Evolutionary conservation across 2,329 filamentous ascomycete species (phyloP).

Genomic region (Xylaria arbuscula): DNA sequence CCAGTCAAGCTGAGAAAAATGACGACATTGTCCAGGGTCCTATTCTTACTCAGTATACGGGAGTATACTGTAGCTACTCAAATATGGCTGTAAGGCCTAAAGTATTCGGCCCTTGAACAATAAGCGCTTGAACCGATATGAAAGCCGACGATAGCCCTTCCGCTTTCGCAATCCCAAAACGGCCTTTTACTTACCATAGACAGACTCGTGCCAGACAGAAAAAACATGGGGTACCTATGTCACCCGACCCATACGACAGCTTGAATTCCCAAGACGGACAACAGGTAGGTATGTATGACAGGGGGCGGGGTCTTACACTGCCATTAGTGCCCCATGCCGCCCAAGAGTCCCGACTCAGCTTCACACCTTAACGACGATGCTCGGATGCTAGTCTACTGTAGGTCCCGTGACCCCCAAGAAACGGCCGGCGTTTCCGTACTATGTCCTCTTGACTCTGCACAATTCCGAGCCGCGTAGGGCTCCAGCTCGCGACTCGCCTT

Average conservation of each 20-base stretch:
- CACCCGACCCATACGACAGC: slow-evolving; percentile 12
- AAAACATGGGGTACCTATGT: slow-evolving; percentile 2
- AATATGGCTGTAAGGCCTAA: neutral
- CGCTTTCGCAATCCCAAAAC: slow-evolving; percentile 23
- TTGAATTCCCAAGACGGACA: neutral
- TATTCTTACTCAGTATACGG: neutral
- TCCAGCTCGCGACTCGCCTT: slow-evolving; percentile 20
- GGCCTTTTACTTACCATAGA: too few relatives aligned
- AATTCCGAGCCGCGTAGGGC: neutral
- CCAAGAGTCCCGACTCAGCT: too few relatives aligned
- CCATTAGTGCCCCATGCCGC: too few relatives aligned
- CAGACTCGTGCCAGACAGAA: neutral
- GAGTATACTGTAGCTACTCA: too few relatives aligned
- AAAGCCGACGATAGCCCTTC: slow-evolving; percentile 36
- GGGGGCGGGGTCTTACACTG: too few relatives aligned
- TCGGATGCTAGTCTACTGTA: too few relatives aligned
- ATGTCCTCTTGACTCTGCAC: too few relatives aligned
- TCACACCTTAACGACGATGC: too few relatives aligned
- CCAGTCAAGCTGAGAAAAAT: slow-evolving; percentile 12
- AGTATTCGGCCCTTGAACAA: neutral
- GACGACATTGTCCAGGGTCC: slow-evolving; percentile 21
- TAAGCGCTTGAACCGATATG: slow-evolving; percentile 11
- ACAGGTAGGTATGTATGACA: too few relatives aligned
- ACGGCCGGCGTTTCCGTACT: neutral
- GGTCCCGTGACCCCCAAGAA: slow-evolving; percentile 10